Percentiles rank a stretch among this genome's conserved stretches.
Evolutionary conservation across 345 rosid species (phyloP).

Genomic region (Gossypium mustelinum): DNA sequence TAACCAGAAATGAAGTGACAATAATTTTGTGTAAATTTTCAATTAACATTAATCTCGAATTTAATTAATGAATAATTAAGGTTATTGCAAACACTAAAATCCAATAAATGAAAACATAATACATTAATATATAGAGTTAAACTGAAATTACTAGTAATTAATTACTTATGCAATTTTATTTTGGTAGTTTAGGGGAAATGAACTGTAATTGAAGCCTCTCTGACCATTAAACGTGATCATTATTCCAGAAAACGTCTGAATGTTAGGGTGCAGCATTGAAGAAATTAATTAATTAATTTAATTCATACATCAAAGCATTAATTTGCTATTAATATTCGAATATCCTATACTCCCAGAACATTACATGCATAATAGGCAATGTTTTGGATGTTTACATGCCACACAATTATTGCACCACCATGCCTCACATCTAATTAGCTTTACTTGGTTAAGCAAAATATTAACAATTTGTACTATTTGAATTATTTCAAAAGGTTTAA

Average conservation of each 20-base stretch:
- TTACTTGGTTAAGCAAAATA: too few species aligned
- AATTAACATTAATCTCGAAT: too few species aligned
- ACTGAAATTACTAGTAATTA: not conserved
- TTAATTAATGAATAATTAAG: too few species aligned
- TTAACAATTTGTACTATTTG: too few species aligned
- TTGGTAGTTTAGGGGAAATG: slow-evolving; percentile 1
- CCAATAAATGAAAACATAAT: too few species aligned
- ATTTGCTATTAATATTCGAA: too few species aligned
- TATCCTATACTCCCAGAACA: not conserved
- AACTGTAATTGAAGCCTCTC: slow-evolving; percentile 13
- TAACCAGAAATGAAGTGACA: too few species aligned
- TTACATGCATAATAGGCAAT: slow-evolving; percentile 18
- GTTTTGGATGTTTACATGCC: slow-evolving; percentile 7
- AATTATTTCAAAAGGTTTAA: too few species aligned
- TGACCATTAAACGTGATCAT: slow-evolving; percentile 23
- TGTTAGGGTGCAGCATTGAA: slow-evolving; percentile 21
- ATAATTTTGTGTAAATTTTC: too few species aligned
- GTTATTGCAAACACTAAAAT: too few species aligned
- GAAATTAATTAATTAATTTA: not conserved
- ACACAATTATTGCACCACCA: not conserved
- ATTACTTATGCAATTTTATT: not conserved
- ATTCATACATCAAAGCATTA: slow-evolving; percentile 7
- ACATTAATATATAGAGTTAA: not conserved
- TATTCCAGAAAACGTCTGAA: slow-evolving; percentile 24
- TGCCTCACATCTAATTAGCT: not conserved